Percentiles rank a stretch among this genome's conserved stretches.
Evolutionary conservation across 345 rosid genomes (phyloP).

Genomic region (Murraya paniculata): DNA sequence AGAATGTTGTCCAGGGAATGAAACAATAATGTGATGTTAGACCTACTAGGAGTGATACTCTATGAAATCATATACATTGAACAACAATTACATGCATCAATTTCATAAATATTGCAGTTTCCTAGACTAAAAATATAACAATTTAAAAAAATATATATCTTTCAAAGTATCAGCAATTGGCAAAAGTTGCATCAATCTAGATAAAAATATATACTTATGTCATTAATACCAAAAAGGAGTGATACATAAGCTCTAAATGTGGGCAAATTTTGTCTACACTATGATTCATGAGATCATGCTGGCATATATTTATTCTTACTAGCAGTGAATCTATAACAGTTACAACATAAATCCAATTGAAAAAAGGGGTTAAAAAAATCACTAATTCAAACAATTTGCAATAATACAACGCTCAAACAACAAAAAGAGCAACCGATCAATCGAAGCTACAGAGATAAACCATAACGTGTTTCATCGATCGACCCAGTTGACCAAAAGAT

Average conservation of each 20-base stretch:
- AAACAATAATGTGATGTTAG: constrained; percentile 5
- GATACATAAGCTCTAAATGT: neutral
- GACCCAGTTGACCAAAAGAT: neutral
- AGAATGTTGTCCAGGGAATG: constrained; percentile 11
- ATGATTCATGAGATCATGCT: neutral
- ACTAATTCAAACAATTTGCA: too few relatives aligned
- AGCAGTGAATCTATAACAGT: neutral
- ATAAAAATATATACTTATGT: neutral
- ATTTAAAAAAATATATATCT: neutral
- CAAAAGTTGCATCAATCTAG: neutral
- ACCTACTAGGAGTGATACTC: neutral
- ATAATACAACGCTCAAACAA: too few relatives aligned
- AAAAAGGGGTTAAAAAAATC: too few relatives aligned
- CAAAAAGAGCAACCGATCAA: too few relatives aligned
- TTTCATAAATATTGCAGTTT: neutral
- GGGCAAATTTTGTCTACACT: neutral
- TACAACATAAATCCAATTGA: too few relatives aligned
- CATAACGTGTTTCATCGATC: neutral
- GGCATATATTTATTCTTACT: neutral
- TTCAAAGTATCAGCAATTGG: neutral
- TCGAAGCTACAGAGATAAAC: neutral
- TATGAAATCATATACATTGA: neutral
- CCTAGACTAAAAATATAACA: neutral
- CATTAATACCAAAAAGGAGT: neutral
- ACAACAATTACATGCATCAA: neutral